Evolutionary conservation across 2,329 filamentous ascomycete species (phyloP), one percentile per base, ranked within the genome.

Genomic region (Neofusicoccum kwambonambiense): DNA sequence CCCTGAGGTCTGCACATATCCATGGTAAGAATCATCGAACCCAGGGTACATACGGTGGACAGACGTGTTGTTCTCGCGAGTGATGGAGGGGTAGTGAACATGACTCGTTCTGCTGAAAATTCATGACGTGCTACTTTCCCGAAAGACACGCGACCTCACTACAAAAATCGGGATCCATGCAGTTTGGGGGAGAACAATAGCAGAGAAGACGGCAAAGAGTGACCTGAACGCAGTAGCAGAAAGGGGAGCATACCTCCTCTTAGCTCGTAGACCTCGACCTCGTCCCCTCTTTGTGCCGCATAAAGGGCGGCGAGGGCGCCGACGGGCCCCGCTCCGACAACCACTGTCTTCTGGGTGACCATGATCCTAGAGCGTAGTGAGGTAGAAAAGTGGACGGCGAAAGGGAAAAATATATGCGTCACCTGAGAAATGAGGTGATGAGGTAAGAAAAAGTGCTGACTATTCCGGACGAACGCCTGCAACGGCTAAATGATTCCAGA

Each of bases 191-290:
- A 41, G 27, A 27, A 22, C 8, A 27, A 19, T 37, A 31, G 27
- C 11, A 41, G 17, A 42, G 41, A 13, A 19, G 19, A 58, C 19
- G 22, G 13, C 22, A 35, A 35, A 34, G 13, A 45, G 39, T 11
- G 13, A 17, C 2, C 22, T 19, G 9, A 49, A 17, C 37, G 35
- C 57, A 49, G 4, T 34, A 37, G 62, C 12, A 42, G 41, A 45
- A 42, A 44, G 35, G 45, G 22, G 34, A 31, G 47, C 87, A 76
- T 84, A 97, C 95, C 95, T 81, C 89, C 88, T 74, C 95, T 87
- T 70, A 99, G 81, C 79, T 99, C 95, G 77, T 98, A 99, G 57
- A 99, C 85, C 76, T 97, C 93, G 37, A 99, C 95, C 73, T 94
- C 82, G 76, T 96, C 88, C 49, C 93, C 95, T 76, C 94, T 85